Evolutionary conservation across 2,329 filamentous ascomycete genomes (phyloP).

Genomic region (Myriosclerotinia duriaeana): DNA sequence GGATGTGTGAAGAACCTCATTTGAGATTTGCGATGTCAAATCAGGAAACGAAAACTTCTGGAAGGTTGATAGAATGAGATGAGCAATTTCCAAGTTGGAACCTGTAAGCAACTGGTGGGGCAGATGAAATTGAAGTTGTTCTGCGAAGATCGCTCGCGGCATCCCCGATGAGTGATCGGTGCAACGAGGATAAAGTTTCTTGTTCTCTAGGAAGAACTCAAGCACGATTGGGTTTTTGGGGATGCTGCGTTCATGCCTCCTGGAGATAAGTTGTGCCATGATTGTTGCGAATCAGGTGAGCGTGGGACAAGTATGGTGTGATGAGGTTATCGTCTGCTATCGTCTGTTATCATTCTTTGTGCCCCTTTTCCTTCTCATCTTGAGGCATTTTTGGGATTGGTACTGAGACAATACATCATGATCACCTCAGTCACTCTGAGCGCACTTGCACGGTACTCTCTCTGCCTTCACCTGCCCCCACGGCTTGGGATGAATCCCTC

Average conservation of each 20-base stretch:
- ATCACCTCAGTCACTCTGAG: slow-evolving; percentile 4
- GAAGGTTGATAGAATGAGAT: slow-evolving; percentile 20
- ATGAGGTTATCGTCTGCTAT: slow-evolving; percentile 3
- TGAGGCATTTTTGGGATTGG: neutral
- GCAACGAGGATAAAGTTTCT: neutral
- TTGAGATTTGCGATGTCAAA: slow-evolving; percentile 2
- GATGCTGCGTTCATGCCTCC: neutral
- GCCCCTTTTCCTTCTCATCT: neutral
- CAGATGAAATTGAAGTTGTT: slow-evolving; percentile 3
- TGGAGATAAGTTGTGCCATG: neutral
- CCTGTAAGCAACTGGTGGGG: neutral
- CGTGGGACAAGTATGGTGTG: neutral
- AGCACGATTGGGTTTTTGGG: neutral
- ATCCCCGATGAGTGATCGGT: neutral
- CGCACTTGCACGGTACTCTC: neutral
- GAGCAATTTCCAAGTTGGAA: slow-evolving; percentile 16
- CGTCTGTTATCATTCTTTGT: neutral
- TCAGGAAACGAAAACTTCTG: neutral
- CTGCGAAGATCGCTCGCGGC: slow-evolving; percentile 4
- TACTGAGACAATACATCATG: neutral
- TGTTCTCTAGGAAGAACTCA: neutral
- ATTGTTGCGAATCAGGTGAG: slow-evolving; percentile 1
- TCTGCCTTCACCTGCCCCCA: neutral
- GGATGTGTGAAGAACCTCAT: neutral
- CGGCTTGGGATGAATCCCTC: neutral